Evolutionary conservation across 139 green algal genomes (phyloP), one percentile per base, ranked within the genome.

Genomic region (Astrephomene gubernaculifera): DNA sequence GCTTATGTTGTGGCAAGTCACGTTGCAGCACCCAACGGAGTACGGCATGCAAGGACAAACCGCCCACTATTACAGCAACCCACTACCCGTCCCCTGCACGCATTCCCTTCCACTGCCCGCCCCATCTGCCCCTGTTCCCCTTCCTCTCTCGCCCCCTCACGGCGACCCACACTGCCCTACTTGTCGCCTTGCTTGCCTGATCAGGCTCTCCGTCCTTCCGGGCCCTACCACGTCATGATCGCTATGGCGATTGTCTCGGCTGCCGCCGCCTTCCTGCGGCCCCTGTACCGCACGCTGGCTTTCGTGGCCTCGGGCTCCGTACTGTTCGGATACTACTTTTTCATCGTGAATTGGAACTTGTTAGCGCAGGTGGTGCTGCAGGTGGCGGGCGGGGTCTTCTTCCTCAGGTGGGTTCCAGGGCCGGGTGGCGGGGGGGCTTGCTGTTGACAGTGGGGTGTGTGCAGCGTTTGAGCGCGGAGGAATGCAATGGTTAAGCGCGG

Each of bases 351-450:
- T 49, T 14, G 35, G 1, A 86, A 92, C 33, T 60, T 98, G 33
- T 53, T 71, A 0, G 36, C 82, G 0, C 85, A 98, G 78, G 80
- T 95, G 52, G 38, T 86, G 9, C 81, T 98, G 64, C 97, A 97
- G 71, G 35, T 93, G 8, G 61, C 87, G 0, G 95, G 94, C 0
- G 95, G 73, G 6, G 44, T 89, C 6, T 88, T 72, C 19, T 98
- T 97, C 78, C 79, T 98, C 12, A 92, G 91, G 93, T 94, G 64
- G 53, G 87, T 24, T 52, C 39, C 61, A 79, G 24, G 64, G 63
- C 12, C 35, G 29, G 63, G 29, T 29, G 8, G n/a, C n/a, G n/a
- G 63, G 63, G 63, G 31, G 68, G 9, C 38, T 54, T 57, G 68
- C 43, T 39, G 27, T n/a, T n/a, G n/a, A n/a, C n/a, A n/a, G n/a